Conservation (phyloP, 192 early-diverging fungal genomes). For the Mortierella hygrophila region DNA sequence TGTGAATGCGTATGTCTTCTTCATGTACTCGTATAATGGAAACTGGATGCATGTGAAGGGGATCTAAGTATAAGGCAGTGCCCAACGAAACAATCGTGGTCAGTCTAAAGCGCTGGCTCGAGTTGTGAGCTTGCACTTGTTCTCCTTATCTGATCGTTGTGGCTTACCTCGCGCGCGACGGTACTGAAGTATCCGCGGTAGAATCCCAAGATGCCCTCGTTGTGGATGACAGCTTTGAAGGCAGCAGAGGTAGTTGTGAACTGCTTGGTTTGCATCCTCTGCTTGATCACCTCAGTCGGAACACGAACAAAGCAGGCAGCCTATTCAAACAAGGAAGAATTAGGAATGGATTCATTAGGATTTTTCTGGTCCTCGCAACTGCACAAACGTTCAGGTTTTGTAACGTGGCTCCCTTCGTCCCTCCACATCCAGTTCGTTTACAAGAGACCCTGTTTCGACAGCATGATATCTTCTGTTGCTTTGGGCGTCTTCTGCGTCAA, state of each 20-base stretch:
- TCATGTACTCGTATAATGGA: constrained; percentile 93
- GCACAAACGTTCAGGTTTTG: neutral
- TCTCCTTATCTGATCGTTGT: neutral
- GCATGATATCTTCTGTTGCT: too few species aligned
- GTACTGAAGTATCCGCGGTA: constrained; percentile 95
- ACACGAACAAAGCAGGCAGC: constrained; percentile 92
- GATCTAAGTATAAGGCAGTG: constrained; percentile 62
- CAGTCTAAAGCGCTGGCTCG: neutral
- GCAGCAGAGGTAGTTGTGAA: constrained; percentile 73
- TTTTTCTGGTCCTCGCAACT: too few species aligned
- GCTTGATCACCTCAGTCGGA: constrained; percentile 96
- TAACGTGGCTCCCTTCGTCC: neutral
- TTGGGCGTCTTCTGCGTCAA: neutral
- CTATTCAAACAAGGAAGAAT: constrained; percentile 49
- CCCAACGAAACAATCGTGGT: neutral
- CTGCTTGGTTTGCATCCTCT: constrained; percentile 93
- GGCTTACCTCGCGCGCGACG: constrained; percentile 85
- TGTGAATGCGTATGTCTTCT: constrained; percentile 66
- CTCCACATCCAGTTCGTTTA: neutral
- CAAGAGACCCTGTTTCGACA: neutral
- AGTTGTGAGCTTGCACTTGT: neutral
- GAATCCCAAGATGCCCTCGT: constrained; percentile 87
- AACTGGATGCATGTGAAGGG: constrained; percentile 98
- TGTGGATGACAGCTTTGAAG: constrained; percentile 69
- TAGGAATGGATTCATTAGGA: neutral